A percentile compares a stretch with the other conserved stretches of the same genome.
Conservation (phyloP, 257 asterid genomes). For the Lavandula angustifolia region DNA sequence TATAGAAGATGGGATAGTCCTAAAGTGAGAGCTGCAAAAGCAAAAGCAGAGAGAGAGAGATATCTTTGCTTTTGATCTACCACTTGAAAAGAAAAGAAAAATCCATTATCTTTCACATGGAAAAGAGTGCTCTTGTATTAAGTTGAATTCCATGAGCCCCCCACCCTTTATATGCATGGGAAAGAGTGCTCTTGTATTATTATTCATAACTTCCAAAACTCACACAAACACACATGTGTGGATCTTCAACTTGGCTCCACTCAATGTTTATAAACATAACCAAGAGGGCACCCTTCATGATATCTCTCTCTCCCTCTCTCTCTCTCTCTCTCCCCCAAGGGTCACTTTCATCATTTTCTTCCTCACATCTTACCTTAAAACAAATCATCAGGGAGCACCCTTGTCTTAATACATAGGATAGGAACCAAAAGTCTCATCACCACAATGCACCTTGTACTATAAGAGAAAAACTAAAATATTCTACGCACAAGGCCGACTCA, state of each 20-base stretch:
- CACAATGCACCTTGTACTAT: no score
- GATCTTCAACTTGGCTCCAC: constrained; percentile 44
- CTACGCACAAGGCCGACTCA: no score
- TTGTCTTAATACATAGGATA: not conserved
- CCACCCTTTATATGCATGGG: constrained; percentile 48
- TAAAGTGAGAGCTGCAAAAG: constrained; percentile 69
- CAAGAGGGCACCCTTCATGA: constrained; percentile 39
- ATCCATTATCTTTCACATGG: constrained; percentile 48
- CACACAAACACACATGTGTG: not conserved
- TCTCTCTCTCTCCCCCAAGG: constrained; percentile 37
- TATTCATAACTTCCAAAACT: constrained; percentile 36
- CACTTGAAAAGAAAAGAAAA: constrained; percentile 48
- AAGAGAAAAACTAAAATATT: no score
- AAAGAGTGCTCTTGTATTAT: constrained; percentile 60
- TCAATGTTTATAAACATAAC: constrained; percentile 27
- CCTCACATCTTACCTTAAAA: not conserved
- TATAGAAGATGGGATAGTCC: constrained; percentile 80
- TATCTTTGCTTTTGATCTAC: constrained; percentile 67
- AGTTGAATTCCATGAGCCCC: constrained; percentile 37
- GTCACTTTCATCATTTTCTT: constrained; percentile 50
- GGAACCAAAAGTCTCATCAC: not conserved
- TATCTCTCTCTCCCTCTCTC: constrained; percentile 48
- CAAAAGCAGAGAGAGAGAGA: constrained; percentile 44
- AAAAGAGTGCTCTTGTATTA: constrained; percentile 65
- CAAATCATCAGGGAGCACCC: not conserved